Conservation (phyloP, 116 monocot genomes). For the Cymodocea nodosa region DNA sequence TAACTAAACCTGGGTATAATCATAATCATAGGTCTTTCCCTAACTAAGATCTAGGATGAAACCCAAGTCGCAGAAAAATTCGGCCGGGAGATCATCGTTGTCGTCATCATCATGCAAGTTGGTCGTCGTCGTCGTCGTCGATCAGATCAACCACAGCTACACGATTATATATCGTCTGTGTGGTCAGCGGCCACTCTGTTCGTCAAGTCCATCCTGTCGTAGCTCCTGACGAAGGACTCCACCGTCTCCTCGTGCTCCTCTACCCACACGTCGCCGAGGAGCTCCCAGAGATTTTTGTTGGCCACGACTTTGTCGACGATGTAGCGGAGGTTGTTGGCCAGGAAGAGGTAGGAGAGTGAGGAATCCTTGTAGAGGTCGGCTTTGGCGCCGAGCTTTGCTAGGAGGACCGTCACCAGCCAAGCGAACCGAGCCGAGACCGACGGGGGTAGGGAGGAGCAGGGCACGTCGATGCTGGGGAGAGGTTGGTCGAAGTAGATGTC, state of each 20-base stretch:
- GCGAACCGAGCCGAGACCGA: conserved; percentile 7
- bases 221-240: conserved; percentile 15
- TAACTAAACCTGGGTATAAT: no score
- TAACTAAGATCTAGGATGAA: no score
- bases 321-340: conserved; percentile 62
- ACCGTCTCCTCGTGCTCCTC: conserved; percentile 22
- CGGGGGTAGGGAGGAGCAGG: neutral
- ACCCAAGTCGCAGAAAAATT: no score
- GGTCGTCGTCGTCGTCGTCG: conserved; percentile 6
- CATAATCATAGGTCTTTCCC: no score
- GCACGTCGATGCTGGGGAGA: neutral
- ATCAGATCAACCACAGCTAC: no score
- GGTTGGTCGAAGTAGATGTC: conserved; percentile 26
- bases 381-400: conserved; percentile 50
- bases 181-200: conserved; percentile 2
- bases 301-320: conserved; percentile 26
- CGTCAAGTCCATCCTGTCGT: conserved; percentile 19
- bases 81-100: no score
- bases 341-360: conserved; percentile 47
- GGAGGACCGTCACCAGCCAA: conserved; percentile 28
- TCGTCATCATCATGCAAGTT: no score
- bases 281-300: conserved; percentile 7
- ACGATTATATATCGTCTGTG: no score
- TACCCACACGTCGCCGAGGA: conserved; percentile 40
- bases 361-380: conserved; percentile 24